Evolutionary conservation across 2,329 filamentous ascomycete genomes (phyloP), one percentile per base, ranked within the genome.

Genomic region (Sarocladium strictum): DNA sequence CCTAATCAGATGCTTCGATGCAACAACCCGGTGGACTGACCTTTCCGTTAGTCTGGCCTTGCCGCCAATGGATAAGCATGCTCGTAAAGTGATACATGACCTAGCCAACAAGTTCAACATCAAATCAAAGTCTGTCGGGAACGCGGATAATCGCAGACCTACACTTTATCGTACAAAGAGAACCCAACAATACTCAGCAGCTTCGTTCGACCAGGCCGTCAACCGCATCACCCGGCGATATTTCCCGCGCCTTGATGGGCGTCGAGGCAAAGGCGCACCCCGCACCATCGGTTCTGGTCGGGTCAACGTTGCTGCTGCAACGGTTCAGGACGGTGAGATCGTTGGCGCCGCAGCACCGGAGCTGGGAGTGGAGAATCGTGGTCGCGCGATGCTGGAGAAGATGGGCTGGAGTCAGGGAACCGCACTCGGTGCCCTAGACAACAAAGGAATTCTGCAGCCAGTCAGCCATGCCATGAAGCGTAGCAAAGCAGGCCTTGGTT

Each of bases 381-480:
- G 94, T 11, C 82, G 90, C 52, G 83, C 84, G 2, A 89, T 99
- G 84, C 72, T 99, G 59, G 90, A 96, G 72, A 97, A 94, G 72
- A 97, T 97, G 94, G 94, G 94, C 3, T 99, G 94, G 92, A 88
- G 82, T 58, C 86, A 79, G 53, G 94, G 94, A 4, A 96, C 86
- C 65, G 89, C 88, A 1, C 78, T 99, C 1, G 94, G 94, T 53
- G 83, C 89, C 11, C 66, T 76, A 1, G 85, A 95, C 59, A 96
- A 95, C 68, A 89, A 94, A 69, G 94, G 94, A 29, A 94, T 96
- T 53, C 71, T 96, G 59, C 83, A 90, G 58, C 93, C 93, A 0
- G 87, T 99, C 23, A 79, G 84, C 24, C 92, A 96, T 59, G 83
- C 94, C 24, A 87, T 99, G 61, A 96, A 96, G 73, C 89, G 84